Conservation (phyloP, 2,329 filamentous ascomycete genomes). For the Aspergillus pseudoviridinutans region DNA sequence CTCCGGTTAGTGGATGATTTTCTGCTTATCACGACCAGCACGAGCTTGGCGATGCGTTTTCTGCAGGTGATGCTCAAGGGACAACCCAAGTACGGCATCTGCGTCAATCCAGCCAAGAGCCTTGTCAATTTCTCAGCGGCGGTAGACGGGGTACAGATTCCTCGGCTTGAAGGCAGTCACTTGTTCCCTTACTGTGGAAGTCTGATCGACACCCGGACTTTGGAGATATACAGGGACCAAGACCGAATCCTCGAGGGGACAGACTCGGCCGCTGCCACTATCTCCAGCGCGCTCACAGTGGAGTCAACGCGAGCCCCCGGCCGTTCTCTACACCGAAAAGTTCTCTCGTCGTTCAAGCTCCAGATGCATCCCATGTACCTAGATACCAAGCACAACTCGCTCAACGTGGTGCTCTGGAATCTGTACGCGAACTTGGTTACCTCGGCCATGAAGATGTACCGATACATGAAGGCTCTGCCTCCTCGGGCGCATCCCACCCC, state of each 20-base stretch:
- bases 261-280: constrained; percentile 50
- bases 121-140: constrained; percentile 74
- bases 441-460: constrained; percentile 69
- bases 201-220: constrained; percentile 66
- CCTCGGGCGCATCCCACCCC: constrained; percentile 49
- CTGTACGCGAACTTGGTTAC: constrained; percentile 71
- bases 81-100: constrained; percentile 73
- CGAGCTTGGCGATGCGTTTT: constrained; percentile 65
- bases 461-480: constrained; percentile 59
- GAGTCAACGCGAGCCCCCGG: constrained; percentile 71
- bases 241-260: constrained; percentile 45
- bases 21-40: constrained; percentile 73
- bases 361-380: constrained; percentile 62
- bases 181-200: constrained; percentile 86
- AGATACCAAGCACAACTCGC: constrained; percentile 66
- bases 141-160: constrained; percentile 52
- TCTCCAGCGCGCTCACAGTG: constrained; percentile 73
- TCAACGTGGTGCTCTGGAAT: constrained; percentile 66
- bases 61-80: constrained; percentile 76
- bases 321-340: constrained; percentile 73
- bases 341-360: constrained; percentile 71
- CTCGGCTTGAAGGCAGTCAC: constrained; percentile 42
- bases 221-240: constrained; percentile 70
- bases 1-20: constrained; percentile 91
- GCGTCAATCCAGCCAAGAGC: constrained; percentile 73